Conservation (phyloP, 192 early-diverging fungal genomes). For the Linnemannia zychae region DNA sequence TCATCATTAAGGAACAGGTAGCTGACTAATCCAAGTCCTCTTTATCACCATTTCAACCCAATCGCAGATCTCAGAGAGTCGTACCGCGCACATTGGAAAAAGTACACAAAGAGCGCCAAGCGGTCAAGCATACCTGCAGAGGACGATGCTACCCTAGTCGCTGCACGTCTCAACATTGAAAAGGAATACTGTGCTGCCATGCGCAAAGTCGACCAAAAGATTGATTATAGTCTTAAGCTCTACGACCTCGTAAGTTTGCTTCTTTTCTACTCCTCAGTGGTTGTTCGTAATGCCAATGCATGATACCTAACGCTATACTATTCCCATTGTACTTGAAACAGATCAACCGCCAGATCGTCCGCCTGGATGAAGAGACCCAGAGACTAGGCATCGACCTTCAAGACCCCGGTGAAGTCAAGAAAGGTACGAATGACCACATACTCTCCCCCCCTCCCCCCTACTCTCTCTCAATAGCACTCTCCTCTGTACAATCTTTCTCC, state of each 20-base stretch:
- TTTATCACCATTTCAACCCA: neutral
- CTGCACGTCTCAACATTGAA: slow-evolving; percentile 41
- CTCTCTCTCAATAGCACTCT: neutral
- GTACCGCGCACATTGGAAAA: slow-evolving; percentile 56
- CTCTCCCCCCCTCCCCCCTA: neutral
- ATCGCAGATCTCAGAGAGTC: slow-evolving; percentile 52
- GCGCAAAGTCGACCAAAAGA: slow-evolving; percentile 68
- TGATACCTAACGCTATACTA: neutral
- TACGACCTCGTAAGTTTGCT: slow-evolving; percentile 59
- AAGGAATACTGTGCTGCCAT: slow-evolving; percentile 64
- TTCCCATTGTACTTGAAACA: neutral
- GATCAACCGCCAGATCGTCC: slow-evolving; percentile 54
- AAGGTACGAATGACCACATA: slow-evolving; percentile 29
- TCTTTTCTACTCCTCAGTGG: neutral
- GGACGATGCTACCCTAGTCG: slow-evolving; percentile 30
- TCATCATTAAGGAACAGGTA: neutral
- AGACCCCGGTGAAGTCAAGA: slow-evolving; percentile 44
- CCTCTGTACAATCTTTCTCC: neutral
- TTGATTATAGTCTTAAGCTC: slow-evolving; percentile 61
- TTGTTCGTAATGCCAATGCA: neutral
- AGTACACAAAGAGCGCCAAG: slow-evolving; percentile 57
- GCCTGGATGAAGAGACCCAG: slow-evolving; percentile 47
- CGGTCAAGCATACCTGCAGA: slow-evolving; percentile 32
- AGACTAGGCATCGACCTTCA: slow-evolving; percentile 52
- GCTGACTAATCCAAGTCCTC: neutral